phyloP scores from a whole-genome alignment of 495 filamentous ascomycete genomes.

The Sordaria brevicollis region DNA sequence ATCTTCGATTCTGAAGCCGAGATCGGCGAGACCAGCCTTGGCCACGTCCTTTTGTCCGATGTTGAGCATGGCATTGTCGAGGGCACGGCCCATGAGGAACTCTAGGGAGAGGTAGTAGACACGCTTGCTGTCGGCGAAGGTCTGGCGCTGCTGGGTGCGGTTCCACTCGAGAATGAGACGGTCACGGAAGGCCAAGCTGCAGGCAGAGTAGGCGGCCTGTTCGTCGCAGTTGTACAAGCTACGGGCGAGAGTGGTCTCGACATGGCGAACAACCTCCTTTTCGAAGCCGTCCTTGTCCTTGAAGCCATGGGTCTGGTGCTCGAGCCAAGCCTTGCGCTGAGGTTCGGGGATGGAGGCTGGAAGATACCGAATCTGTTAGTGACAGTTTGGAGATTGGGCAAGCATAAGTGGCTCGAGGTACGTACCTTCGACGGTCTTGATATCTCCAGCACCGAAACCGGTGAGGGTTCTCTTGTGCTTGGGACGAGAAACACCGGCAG shows the following conservation, averaged over 20 bases:
- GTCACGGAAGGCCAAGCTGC: slow-evolving; percentile 84
- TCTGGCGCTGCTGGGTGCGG: slow-evolving; percentile 92
- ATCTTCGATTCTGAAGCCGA: slow-evolving; percentile 95
- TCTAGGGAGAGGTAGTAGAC: slow-evolving; percentile 95
- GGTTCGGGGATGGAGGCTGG: slow-evolving; percentile 71
- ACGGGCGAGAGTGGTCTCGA: slow-evolving; percentile 92
- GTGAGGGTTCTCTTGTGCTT: slow-evolving; percentile 95
- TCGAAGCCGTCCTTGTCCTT: slow-evolving; percentile 56
- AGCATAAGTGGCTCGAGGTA: background rate
- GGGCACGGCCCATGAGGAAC: slow-evolving; percentile 89
- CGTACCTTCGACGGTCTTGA: slow-evolving; percentile 79
- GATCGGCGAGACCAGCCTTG: slow-evolving; percentile 68
- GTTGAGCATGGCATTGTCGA: slow-evolving; percentile 99
- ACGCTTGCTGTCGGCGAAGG: slow-evolving; percentile 78
- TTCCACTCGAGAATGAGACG: slow-evolving; percentile 94
- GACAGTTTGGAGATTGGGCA: too few species aligned
- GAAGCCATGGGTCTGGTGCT: slow-evolving; percentile 62
- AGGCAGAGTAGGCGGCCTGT: slow-evolving; percentile 80
- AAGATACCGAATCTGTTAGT: slow-evolving; percentile 7
- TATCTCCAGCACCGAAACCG: slow-evolving; percentile 79
- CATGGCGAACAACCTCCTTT: slow-evolving; percentile 79
- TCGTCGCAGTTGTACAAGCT: slow-evolving; percentile 99
- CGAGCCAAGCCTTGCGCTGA: slow-evolving; percentile 80
- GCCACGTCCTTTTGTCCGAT: slow-evolving; percentile 79
- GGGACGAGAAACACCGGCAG: slow-evolving; percentile 58